phyloP scores from a whole-genome alignment of 768 basidiomycete genomes.

The Pleurotus tuber-regium region DNA sequence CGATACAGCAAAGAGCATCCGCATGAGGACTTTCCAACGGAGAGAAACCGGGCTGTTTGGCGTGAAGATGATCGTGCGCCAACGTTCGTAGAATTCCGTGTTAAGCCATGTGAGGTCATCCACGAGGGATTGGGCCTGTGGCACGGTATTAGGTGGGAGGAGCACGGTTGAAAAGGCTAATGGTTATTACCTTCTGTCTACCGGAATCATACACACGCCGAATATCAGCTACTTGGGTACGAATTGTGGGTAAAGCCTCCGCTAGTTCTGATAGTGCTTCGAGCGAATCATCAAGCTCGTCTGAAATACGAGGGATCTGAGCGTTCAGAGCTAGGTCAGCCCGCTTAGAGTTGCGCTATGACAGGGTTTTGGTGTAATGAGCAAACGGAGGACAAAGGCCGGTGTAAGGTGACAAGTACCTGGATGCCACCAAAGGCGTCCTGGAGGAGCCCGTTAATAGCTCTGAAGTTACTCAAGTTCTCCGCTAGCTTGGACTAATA shows the following conservation, averaged over 20 bases:
- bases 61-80: constrained; percentile 73
- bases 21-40: constrained; percentile 66
- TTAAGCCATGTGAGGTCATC: constrained; percentile 71
- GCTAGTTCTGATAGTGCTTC: constrained; percentile 56
- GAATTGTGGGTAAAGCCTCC: constrained; percentile 57
- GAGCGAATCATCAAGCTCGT: constrained; percentile 60
- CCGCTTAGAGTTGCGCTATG: constrained; percentile 55
- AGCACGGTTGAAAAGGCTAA: constrained; percentile 3
- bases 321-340: constrained; percentile 55
- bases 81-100: constrained; percentile 74
- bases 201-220: constrained; percentile 71
- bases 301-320: constrained; percentile 61
- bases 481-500: constrained; percentile 62
- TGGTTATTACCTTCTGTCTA: constrained; percentile 51
- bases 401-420: constrained; percentile 31
- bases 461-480: constrained; percentile 71
- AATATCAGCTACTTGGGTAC: constrained; percentile 60
- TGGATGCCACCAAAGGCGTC: constrained; percentile 62
- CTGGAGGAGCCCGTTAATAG: constrained; percentile 66
- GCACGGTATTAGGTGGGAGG: constrained; percentile 8
- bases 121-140: constrained; percentile 65
- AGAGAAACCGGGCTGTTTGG: constrained; percentile 68
- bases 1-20: constrained; percentile 53
- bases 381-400: background rate
- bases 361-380: constrained; percentile 5